phyloP scores from a whole-genome alignment of 2,329 filamentous ascomycete species.

The Neofusicoccum umdonicola region DNA sequence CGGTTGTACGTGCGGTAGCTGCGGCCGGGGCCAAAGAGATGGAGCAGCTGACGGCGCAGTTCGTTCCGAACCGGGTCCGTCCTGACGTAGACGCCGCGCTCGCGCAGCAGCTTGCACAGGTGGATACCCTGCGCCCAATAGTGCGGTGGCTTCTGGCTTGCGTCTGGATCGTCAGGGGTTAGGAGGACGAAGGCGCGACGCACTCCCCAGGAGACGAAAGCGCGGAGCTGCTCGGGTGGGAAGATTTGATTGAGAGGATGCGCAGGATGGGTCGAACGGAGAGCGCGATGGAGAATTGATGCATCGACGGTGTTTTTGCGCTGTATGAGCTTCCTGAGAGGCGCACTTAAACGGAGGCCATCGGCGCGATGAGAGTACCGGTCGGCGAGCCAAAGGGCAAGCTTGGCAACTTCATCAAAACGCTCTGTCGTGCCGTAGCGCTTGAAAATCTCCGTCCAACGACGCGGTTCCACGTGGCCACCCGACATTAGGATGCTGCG shows the following conservation, averaged over 20 bases:
- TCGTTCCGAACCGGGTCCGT: conserved; percentile 19
- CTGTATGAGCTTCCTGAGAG: neutral
- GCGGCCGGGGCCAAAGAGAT: conserved; percentile 27
- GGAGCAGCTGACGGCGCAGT: conserved; percentile 28
- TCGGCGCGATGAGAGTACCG: conserved; percentile 27
- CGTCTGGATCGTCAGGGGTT: conserved; percentile 14
- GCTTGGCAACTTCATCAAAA: conserved; percentile 51
- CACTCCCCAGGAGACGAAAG: conserved; percentile 36
- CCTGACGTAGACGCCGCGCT: conserved; percentile 29
- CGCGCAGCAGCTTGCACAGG: conserved; percentile 29
- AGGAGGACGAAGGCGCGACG: conserved; percentile 28
- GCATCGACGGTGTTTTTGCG: neutral
- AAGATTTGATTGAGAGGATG: conserved; percentile 33
- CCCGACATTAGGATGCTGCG: conserved; percentile 48
- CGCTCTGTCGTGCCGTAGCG: conserved; percentile 58
- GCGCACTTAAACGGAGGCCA: neutral
- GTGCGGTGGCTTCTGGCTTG: conserved; percentile 26
- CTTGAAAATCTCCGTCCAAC: conserved; percentile 60
- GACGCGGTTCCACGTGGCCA: conserved; percentile 39
- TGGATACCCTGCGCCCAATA: conserved; percentile 31
- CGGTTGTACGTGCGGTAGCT: neutral
- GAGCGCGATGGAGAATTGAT: neutral
- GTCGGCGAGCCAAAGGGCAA: conserved; percentile 52
- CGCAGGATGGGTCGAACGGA: neutral
- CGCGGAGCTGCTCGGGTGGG: conserved; percentile 26